Evolutionary conservation across 352 stramenopile species (phyloP).

Genomic region (Blastocystis sp.): DNA sequence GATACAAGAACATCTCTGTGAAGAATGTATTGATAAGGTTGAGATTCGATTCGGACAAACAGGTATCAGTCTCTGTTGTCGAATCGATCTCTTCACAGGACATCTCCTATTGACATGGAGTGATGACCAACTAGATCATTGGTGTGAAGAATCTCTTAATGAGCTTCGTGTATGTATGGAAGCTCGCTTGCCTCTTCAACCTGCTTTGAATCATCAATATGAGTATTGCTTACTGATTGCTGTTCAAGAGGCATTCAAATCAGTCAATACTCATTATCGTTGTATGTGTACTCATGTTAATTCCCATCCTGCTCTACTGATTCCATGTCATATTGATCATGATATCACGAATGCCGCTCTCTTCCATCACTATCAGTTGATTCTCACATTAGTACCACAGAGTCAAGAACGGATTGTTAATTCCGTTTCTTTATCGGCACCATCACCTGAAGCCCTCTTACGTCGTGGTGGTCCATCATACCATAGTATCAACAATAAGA

Average conservation of each 20-base stretch:
- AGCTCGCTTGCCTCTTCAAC: not conserved
- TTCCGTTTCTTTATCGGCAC: not conserved
- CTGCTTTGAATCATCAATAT: not conserved
- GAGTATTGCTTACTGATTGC: not conserved
- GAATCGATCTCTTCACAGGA: conserved; percentile 31
- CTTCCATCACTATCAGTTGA: not conserved
- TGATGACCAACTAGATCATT: not conserved
- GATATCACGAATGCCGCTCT: not conserved
- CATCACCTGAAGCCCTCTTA: not conserved
- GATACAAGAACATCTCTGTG: not conserved
- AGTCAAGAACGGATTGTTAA: not conserved
- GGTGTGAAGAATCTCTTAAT: not conserved
- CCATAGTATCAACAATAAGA: conserved; percentile 59
- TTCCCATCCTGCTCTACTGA: not conserved
- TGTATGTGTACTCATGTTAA: not conserved
- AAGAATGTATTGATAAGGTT: not conserved
- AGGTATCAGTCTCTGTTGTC: not conserved
- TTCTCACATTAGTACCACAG: not conserved
- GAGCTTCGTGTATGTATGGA: not conserved
- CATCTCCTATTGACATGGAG: not conserved
- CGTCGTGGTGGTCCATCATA: not conserved
- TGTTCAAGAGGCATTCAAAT: not conserved
- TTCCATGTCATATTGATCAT: conserved; percentile 11
- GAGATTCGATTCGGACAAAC: conserved; percentile 6
- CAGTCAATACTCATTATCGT: not conserved